Conservation (phyloP, 495 filamentous ascomycete species). For the Hypoxylon fuscum region DNA sequence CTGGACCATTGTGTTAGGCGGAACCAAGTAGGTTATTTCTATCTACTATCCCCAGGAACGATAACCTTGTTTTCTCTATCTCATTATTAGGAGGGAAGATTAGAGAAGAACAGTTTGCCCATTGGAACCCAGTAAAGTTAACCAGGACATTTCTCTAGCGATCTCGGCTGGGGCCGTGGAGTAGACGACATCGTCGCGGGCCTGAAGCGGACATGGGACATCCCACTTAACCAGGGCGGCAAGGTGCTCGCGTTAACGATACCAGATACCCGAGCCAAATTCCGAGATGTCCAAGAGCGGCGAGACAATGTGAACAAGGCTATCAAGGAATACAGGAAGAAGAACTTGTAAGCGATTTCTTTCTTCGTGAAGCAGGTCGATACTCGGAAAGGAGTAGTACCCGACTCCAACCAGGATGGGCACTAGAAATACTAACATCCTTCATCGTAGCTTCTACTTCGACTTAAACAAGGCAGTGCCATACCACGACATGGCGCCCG, state of each 20-base stretch:
- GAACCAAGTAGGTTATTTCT: conserved; percentile 60
- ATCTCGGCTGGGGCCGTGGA: conserved; percentile 51
- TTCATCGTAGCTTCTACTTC: conserved; percentile 56
- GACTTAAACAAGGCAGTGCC: conserved; percentile 63
- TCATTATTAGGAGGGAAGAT: too few relatives aligned
- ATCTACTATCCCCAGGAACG: not conserved
- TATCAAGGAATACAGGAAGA: conserved; percentile 56
- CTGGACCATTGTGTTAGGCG: conserved; percentile 64
- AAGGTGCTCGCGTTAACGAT: conserved; percentile 70
- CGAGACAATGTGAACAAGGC: conserved; percentile 60
- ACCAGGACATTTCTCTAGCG: conserved; percentile 40
- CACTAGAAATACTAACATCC: not conserved
- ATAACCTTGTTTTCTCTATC: too few relatives aligned
- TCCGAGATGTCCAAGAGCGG: conserved; percentile 43
- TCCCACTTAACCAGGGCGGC: conserved; percentile 53
- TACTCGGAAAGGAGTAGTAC: too few relatives aligned
- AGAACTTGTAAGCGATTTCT: conserved; percentile 56
- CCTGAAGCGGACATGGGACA: conserved; percentile 57
- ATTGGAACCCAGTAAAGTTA: too few relatives aligned
- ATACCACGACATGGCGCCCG: conserved; percentile 56
- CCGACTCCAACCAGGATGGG: not conserved
- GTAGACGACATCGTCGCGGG: conserved; percentile 50
- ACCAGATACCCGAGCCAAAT: conserved; percentile 52
- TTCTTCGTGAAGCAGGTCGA: not conserved
- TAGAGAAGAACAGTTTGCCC: too few relatives aligned